Conservation (phyloP, 345 rosid species). For the Cardamine resedifolia region DNA sequence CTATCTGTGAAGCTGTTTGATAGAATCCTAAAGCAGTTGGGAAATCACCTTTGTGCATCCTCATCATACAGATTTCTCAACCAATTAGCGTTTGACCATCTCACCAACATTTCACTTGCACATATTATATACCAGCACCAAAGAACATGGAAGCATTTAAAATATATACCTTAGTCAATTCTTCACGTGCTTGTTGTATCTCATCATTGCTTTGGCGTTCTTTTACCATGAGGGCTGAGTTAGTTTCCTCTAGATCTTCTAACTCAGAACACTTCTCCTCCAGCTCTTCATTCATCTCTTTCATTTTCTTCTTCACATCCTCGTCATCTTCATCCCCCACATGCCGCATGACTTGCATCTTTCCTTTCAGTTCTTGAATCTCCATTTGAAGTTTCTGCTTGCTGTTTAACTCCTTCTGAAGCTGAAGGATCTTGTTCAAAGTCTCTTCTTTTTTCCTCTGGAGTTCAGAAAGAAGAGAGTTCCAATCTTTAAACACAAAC, state of each 20-base stretch:
- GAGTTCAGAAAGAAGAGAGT: slow-evolving; percentile 23
- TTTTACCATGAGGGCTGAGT: slow-evolving; percentile 34
- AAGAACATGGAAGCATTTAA: neutral
- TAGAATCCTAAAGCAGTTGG: no score
- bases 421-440: slow-evolving; percentile 54
- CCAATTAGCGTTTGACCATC: neutral
- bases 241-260: slow-evolving; percentile 20
- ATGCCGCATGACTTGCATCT: slow-evolving; percentile 74
- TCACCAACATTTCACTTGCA: slow-evolving; percentile 10
- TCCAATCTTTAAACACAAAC: neutral
- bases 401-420: slow-evolving; percentile 64
- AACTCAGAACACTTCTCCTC: slow-evolving; percentile 53
- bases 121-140: neutral
- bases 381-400: slow-evolving; percentile 88
- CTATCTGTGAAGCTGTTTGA: neutral
- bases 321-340: slow-evolving; percentile 72
- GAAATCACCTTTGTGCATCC: neutral
- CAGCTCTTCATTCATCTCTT: slow-evolving; percentile 66
- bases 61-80: slow-evolving; percentile 8
- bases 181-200: slow-evolving; percentile 39
- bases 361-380: slow-evolving; percentile 81
- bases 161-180: slow-evolving; percentile 38
- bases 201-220: slow-evolving; percentile 48
- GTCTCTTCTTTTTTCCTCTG: slow-evolving; percentile 84
- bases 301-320: slow-evolving; percentile 59